A percentile compares a stretch with the other conserved stretches of the same genome.
Evolutionary conservation across 148 eudicot species (phyloP).

Genomic region (Rhododendron ovatum): DNA sequence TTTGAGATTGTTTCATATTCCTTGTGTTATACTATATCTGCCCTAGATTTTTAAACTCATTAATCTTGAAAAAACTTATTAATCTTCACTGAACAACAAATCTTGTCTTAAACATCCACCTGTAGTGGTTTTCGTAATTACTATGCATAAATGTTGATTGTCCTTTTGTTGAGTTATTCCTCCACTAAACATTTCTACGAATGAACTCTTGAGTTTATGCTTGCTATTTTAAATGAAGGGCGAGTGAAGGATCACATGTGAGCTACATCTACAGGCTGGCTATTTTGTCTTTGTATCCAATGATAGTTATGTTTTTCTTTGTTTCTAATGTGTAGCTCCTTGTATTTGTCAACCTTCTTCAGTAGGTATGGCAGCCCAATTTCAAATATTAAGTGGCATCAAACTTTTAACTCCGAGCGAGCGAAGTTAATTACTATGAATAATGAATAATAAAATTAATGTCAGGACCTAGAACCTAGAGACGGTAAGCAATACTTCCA

Average conservation of each 20-base stretch:
- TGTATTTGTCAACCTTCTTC: neutral
- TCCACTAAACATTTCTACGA: no score
- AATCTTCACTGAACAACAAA: neutral
- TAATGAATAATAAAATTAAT: slow-evolving; percentile 59
- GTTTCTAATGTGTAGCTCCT: neutral
- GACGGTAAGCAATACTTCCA: slow-evolving; percentile 45
- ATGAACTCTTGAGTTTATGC: no score
- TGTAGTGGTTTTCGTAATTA: neutral
- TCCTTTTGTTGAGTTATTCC: neutral
- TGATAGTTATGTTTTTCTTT: neutral
- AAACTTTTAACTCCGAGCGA: slow-evolving; percentile 57
- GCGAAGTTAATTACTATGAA: slow-evolving; percentile 72
- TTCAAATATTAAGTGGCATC: slow-evolving; percentile 86
- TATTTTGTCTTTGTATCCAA: neutral
- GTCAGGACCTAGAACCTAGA: slow-evolving; percentile 96
- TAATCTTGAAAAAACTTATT: neutral
- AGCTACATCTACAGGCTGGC: slow-evolving; percentile 24
- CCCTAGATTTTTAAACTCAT: neutral
- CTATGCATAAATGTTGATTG: neutral
- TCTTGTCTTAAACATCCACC: neutral
- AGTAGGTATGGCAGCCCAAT: slow-evolving; percentile 87
- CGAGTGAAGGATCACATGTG: slow-evolving; percentile 95
- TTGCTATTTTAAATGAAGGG: slow-evolving; percentile 43
- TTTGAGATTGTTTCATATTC: neutral
- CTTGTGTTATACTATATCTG: neutral